Conservation (phyloP, 345 rosid species). For the Kernera saxatilis region DNA sequence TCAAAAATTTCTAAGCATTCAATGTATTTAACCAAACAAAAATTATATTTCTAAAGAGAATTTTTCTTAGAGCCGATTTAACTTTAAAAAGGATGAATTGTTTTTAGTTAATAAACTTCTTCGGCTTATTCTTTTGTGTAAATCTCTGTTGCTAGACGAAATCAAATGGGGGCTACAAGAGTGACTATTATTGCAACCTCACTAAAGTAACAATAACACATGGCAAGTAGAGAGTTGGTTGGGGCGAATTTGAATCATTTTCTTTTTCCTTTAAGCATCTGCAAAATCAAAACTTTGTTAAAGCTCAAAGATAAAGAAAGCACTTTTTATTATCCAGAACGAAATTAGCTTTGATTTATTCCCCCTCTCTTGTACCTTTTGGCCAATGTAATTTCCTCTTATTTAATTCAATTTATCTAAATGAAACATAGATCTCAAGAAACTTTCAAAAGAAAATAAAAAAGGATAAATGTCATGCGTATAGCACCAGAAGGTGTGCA, state of each 20-base stretch:
- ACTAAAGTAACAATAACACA: not conserved
- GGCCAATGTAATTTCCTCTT: not conserved
- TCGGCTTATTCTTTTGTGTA: not conserved
- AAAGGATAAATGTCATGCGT: constrained; percentile 6
- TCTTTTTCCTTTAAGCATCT: constrained; percentile 28
- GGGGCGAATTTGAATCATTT: constrained; percentile 22
- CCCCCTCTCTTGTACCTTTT: not conserved
- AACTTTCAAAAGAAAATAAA: not conserved
- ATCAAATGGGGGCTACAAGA: not conserved
- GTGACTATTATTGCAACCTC: constrained; percentile 16
- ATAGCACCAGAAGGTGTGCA: constrained; percentile 3
- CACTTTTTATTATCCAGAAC: constrained; percentile 11
- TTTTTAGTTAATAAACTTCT: not conserved
- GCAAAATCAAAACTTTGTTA: constrained; percentile 8
- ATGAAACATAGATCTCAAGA: not conserved
- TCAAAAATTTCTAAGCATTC: not conserved
- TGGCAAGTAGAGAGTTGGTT: constrained; percentile 11
- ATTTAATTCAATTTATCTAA: not conserved
- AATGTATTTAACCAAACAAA: not conserved
- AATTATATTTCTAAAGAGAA: not conserved
- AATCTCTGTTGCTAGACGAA: not conserved
- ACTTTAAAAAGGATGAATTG: not conserved
- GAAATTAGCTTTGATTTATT: not conserved
- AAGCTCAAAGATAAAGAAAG: constrained; percentile 11
- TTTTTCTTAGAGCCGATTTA: not conserved